Conservation (phyloP, 148 eudicot species). For the Nepenthes mirabilis region DNA sequence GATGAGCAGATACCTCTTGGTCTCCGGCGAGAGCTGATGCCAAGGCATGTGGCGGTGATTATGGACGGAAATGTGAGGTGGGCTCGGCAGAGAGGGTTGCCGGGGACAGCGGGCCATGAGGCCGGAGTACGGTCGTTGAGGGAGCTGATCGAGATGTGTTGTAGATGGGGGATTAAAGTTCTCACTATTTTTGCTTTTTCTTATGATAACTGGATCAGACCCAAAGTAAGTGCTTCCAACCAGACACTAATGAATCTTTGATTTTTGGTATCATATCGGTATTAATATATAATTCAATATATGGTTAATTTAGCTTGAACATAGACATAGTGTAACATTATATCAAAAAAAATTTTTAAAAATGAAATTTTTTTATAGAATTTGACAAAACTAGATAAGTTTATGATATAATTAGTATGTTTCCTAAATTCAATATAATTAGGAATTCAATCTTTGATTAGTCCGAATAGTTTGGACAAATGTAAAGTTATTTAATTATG, state of each 20-base stretch:
- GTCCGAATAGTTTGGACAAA: no score
- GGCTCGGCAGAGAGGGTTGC: slow-evolving; percentile 43
- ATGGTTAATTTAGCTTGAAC: no score
- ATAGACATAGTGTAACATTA: no score
- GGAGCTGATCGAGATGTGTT: slow-evolving; percentile 28
- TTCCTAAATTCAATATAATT: no score
- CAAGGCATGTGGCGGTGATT: slow-evolving; percentile 58
- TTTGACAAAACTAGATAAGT: no score
- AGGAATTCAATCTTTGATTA: no score
- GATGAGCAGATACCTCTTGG: slow-evolving; percentile 28
- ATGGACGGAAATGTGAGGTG: slow-evolving; percentile 87
- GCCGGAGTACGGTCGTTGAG: slow-evolving; percentile 43
- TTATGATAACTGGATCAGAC: slow-evolving; percentile 60
- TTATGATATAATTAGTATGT: no score
- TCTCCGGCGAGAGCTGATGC: slow-evolving; percentile 41
- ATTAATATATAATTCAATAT: no score
- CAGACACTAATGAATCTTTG: not conserved
- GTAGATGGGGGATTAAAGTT: slow-evolving; percentile 41
- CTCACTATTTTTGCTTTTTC: slow-evolving; percentile 66
- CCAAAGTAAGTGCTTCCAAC: slow-evolving; percentile 22
- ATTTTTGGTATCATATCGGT: not conserved
- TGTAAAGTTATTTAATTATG: no score
- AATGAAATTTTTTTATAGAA: no score
- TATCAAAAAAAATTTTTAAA: no score
- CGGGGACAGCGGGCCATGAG: slow-evolving; percentile 39